Conservation (phyloP, 768 basidiomycete species). For the Trametes villosa region DNA sequence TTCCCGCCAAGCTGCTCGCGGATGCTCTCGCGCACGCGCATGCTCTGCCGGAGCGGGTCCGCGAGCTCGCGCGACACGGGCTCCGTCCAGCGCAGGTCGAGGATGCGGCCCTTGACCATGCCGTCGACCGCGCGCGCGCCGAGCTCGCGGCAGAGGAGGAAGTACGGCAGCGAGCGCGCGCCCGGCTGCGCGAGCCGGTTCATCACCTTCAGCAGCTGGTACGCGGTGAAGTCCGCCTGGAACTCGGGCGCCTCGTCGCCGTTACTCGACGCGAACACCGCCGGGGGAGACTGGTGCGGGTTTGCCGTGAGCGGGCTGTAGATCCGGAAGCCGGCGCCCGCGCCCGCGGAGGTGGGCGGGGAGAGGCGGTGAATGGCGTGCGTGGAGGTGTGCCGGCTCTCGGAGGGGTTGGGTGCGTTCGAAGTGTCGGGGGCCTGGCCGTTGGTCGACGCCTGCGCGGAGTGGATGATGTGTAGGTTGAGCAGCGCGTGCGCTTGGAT, state of each 20-base stretch:
- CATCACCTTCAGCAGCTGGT: constrained; percentile 84
- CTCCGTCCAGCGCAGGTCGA: constrained; percentile 81
- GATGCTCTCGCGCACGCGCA: constrained; percentile 29
- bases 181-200: constrained; percentile 69
- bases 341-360: constrained; percentile 25
- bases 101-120: constrained; percentile 77
- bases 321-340: constrained; percentile 40
- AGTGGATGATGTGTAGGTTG: constrained; percentile 87
- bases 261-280: constrained; percentile 20
- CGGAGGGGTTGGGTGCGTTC: constrained; percentile 26
- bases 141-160: constrained; percentile 80
- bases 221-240: constrained; percentile 71
- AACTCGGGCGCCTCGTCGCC: constrained; percentile 47
- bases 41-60: constrained; percentile 32
- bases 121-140: constrained; percentile 84
- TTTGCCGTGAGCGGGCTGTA: constrained; percentile 40
- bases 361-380: constrained; percentile 30
- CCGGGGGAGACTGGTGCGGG: constrained; percentile 31
- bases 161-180: constrained; percentile 73
- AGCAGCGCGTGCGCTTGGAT: constrained; percentile 83
- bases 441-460: constrained; percentile 59
- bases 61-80: constrained; percentile 59
- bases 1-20: constrained; percentile 21
- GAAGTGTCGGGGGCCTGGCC: constrained; percentile 29
- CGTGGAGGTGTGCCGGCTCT: constrained; percentile 27